Conservation (phyloP, 441 rosid genomes). For the Pelargonium citronellum region DNA sequence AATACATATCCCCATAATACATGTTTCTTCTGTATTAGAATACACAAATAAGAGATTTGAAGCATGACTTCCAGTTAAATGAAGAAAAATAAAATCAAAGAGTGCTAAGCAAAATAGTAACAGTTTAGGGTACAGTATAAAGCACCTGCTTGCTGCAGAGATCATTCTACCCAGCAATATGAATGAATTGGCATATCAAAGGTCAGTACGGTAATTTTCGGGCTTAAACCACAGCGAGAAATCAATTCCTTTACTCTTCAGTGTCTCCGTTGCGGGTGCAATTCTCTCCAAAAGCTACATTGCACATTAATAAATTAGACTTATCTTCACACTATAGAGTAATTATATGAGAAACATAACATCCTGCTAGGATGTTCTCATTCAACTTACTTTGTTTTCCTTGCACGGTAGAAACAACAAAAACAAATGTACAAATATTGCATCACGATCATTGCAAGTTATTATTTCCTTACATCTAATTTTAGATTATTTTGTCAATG, state of each 20-base stretch:
- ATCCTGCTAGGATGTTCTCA: not conserved
- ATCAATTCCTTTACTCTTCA: conserved; percentile 72
- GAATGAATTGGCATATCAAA: conserved; percentile 31
- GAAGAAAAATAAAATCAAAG: not conserved
- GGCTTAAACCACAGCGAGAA: conserved; percentile 89
- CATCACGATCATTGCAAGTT: not conserved
- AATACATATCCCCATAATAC: too few species aligned
- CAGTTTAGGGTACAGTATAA: conserved; percentile 3
- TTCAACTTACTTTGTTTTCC: not conserved
- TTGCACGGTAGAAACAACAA: not conserved
- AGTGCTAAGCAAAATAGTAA: conserved; percentile 7
- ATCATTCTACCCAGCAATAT: not conserved
- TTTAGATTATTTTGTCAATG: not conserved
- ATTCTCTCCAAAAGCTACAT: conserved; percentile 74
- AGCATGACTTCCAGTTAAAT: not conserved
- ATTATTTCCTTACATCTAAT: not conserved
- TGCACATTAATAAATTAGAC: not conserved
- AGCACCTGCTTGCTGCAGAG: conserved; percentile 24
- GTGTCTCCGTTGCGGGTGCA: conserved; percentile 66
- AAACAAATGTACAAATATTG: not conserved
- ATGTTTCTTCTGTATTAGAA: too few species aligned
- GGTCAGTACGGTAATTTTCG: conserved; percentile 55
- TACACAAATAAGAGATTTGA: not conserved
- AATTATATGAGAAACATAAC: too few species aligned
- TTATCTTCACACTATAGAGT: too few species aligned